Evolutionary conservation across 2,329 filamentous ascomycete genomes (phyloP).

Genomic region (Ceratocystiopsis minuta): DNA sequence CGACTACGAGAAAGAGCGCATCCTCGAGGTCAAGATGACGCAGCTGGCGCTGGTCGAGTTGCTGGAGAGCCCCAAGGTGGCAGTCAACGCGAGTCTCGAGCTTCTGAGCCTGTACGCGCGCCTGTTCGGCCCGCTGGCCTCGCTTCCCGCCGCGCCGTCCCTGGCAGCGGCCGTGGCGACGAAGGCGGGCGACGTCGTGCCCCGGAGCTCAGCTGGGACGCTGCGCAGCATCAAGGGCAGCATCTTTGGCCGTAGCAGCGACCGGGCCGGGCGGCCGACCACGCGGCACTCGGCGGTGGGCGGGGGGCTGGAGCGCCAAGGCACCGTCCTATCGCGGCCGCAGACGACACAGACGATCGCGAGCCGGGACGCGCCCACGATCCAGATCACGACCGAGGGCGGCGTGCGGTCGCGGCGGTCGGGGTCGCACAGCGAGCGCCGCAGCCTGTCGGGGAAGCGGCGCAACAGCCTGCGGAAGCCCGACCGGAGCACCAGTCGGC

Average conservation of each 20-base stretch:
- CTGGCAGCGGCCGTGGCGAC: slow-evolving; percentile 9
- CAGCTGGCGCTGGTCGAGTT: slow-evolving; percentile 72
- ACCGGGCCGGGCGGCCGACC: slow-evolving; percentile 24
- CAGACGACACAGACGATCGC: slow-evolving; percentile 26
- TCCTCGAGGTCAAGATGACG: slow-evolving; percentile 93
- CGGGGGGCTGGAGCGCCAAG: slow-evolving; percentile 19
- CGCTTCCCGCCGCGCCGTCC: slow-evolving; percentile 18
- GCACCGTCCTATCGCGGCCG: slow-evolving; percentile 16
- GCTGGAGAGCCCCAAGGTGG: slow-evolving; percentile 63
- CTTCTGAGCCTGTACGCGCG: slow-evolving; percentile 65
- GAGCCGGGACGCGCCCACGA: slow-evolving; percentile 40
- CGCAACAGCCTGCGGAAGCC: slow-evolving; percentile 32
- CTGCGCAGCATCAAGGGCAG: slow-evolving; percentile 53
- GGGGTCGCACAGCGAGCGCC: slow-evolving; percentile 11
- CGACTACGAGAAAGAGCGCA: slow-evolving; percentile 63
- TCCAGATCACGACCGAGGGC: slow-evolving; percentile 56
- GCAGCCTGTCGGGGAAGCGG: slow-evolving; percentile 29
- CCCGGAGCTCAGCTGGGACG: slow-evolving; percentile 54
- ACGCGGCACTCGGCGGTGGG: slow-evolving; percentile 19
- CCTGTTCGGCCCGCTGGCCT: slow-evolving; percentile 50
- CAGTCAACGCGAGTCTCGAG: slow-evolving; percentile 77
- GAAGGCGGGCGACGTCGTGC: slow-evolving; percentile 27
- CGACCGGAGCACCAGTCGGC: slow-evolving; percentile 30
- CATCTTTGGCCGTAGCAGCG: slow-evolving; percentile 51
- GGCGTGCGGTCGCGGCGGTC: slow-evolving; percentile 20